These are phyloP conservation scores for Silene conica DNA, from an alignment of 148 eudicot species.

Conservation along the genomic window DNA sequence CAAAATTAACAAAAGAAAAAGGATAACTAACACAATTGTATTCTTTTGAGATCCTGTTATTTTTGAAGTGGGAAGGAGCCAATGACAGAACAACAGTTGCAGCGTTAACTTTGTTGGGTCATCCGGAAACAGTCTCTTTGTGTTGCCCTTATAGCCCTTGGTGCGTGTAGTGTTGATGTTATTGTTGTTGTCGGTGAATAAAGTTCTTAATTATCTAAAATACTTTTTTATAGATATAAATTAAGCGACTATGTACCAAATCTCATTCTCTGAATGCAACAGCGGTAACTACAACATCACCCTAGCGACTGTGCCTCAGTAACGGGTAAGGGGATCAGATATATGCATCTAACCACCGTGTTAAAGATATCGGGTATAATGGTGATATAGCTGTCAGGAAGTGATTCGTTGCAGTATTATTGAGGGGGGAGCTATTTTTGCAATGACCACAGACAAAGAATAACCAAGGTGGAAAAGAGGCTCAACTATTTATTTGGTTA, in stretches of 20 bases:
- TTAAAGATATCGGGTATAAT: conserved; percentile 1
- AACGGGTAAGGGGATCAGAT: neutral
- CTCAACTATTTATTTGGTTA: conserved; percentile 24
- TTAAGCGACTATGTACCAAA: neutral
- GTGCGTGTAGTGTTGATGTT: too few species aligned
- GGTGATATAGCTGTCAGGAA: conserved; percentile 29
- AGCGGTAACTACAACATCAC: neutral
- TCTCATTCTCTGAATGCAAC: neutral
- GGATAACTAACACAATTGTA: neutral
- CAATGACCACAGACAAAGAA: conserved; percentile 27
- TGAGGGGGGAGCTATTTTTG: conserved; percentile 30
- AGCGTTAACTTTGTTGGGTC: neutral
- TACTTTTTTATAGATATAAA: too few species aligned
- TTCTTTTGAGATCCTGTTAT: neutral
- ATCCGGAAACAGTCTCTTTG: too few species aligned
- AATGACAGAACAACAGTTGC: neutral
- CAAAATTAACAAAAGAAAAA: neutral
- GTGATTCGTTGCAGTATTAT: conserved; percentile 48
- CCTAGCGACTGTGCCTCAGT: neutral
- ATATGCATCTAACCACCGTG: neutral
- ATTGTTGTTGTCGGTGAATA: neutral
- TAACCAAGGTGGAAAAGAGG: conserved; percentile 18
- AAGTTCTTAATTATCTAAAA: too few species aligned
- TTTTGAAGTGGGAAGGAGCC: neutral
- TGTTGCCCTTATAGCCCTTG: too few species aligned